These are phyloP conservation scores for Cerrena zonata DNA, from an alignment of 1,284 basidiomycete species.

Conservation along the genomic window DNA sequence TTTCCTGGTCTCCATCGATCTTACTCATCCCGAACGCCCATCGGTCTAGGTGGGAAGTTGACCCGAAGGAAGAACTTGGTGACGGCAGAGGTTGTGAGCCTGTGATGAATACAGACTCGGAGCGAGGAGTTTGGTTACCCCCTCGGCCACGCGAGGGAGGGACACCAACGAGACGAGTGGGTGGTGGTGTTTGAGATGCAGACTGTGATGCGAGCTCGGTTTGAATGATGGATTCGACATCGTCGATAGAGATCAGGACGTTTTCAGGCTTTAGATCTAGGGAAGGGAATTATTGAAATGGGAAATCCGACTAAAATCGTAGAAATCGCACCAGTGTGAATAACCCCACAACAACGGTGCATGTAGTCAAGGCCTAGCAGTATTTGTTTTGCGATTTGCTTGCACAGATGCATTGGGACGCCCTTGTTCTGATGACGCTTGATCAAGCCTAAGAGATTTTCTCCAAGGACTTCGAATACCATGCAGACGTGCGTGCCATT, in stretches of 20 bases:
- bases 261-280: constrained; percentile 96
- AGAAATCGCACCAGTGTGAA: constrained; percentile 65
- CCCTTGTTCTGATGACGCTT: constrained; percentile 93
- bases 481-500: constrained; percentile 98
- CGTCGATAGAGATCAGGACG: constrained; percentile 94
- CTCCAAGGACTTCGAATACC: constrained; percentile 98
- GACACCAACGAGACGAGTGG: constrained; percentile 83
- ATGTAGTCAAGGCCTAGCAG: constrained; percentile 95
- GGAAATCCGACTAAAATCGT: constrained; percentile 7
- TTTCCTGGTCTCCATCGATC: constrained; percentile 42
- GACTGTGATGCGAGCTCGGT: constrained; percentile 68
- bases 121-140: constrained; percentile 34
- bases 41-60: constrained; percentile 81
- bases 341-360: constrained; percentile 92
- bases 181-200: constrained; percentile 45
- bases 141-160: constrained; percentile 91
- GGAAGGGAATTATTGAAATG: constrained; percentile 9
- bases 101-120: constrained; percentile 87
- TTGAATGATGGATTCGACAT: constrained; percentile 91
- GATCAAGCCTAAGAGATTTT: constrained; percentile 96
- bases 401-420: constrained; percentile 89
- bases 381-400: constrained; percentile 96
- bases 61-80: constrained; percentile 67
- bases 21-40: constrained; percentile 90
- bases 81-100: constrained; percentile 89